Evolutionary conservation across 148 eudicot species (phyloP).

Genomic region (Chenopodium berlandieri): DNA sequence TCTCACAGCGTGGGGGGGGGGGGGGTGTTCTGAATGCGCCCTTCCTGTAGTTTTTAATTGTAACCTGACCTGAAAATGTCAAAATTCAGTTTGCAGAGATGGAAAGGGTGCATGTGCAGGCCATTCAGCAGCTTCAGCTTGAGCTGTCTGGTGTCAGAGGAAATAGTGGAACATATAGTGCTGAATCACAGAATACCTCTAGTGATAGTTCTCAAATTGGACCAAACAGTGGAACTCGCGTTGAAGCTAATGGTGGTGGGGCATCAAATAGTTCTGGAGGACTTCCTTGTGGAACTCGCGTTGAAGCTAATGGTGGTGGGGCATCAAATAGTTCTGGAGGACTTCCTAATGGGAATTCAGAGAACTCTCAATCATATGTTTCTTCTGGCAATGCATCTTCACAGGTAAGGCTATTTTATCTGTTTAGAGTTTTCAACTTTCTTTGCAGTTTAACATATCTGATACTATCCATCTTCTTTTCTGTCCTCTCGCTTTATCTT

Average conservation of each 20-base stretch:
- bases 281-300: slow-evolving; percentile 48
- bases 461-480: too few species aligned
- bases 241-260: slow-evolving; percentile 50
- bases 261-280: slow-evolving; percentile 37
- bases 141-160: slow-evolving; percentile 69
- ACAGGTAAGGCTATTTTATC: slow-evolving; percentile 43
- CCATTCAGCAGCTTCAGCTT: slow-evolving; percentile 76
- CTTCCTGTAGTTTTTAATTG: background rate
- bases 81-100: slow-evolving; percentile 67
- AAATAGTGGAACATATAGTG: slow-evolving; percentile 42
- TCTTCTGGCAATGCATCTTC: slow-evolving; percentile 46
- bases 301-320: slow-evolving; percentile 50
- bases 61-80: slow-evolving; percentile 5
- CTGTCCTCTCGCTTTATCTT: background rate
- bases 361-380: slow-evolving; percentile 43
- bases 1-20: background rate
- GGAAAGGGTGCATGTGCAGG: slow-evolving; percentile 82
- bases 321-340: slow-evolving; percentile 37
- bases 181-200: slow-evolving; percentile 45
- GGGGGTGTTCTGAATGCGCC: background rate
- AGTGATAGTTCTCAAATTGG: slow-evolving; percentile 52
- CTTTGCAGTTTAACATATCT: background rate
- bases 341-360: slow-evolving; percentile 56
- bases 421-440: background rate
- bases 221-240: slow-evolving; percentile 49